These are phyloP conservation scores for Acidomyces sp. DNA, from an alignment of 495 filamentous ascomycete genomes.

Conservation along the genomic window DNA sequence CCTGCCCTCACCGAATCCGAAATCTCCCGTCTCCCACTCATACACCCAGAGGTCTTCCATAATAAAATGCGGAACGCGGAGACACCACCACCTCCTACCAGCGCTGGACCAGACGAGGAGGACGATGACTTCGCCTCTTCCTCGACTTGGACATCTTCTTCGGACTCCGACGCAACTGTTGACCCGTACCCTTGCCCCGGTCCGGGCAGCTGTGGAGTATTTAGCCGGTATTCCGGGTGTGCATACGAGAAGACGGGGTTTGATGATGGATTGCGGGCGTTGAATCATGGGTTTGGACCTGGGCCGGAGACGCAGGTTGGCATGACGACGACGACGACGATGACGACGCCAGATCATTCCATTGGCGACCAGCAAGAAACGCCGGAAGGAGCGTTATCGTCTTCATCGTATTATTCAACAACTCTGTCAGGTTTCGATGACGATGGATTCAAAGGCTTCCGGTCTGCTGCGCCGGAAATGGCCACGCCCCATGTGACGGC, in stretches of 20 bases:
- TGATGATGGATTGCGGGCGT: conserved; percentile 12
- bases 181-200: conserved; percentile 15
- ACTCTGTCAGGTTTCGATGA: too few species aligned
- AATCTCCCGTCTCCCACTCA: conserved; percentile 17
- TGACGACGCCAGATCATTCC: too few species aligned
- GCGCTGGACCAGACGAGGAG: background rate
- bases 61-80: conserved; percentile 18
- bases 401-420: too few species aligned
- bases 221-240: conserved; percentile 7
- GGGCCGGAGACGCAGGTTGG: too few species aligned
- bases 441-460: too few species aligned
- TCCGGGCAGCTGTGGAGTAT: conserved; percentile 10
- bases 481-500: too few species aligned
- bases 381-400: too few species aligned
- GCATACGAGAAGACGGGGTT: conserved; percentile 14
- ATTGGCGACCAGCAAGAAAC: too few species aligned
- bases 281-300: conserved; percentile 17
- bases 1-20: conserved; percentile 22
- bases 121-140: conserved; percentile 10
- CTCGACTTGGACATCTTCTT: conserved; percentile 11
- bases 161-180: background rate
- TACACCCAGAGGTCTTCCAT: conserved; percentile 15
- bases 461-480: too few species aligned
- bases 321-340: too few species aligned
- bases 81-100: background rate